Conservation (phyloP, 805 yeast species). For the Torulaspora gathmanii region DNA sequence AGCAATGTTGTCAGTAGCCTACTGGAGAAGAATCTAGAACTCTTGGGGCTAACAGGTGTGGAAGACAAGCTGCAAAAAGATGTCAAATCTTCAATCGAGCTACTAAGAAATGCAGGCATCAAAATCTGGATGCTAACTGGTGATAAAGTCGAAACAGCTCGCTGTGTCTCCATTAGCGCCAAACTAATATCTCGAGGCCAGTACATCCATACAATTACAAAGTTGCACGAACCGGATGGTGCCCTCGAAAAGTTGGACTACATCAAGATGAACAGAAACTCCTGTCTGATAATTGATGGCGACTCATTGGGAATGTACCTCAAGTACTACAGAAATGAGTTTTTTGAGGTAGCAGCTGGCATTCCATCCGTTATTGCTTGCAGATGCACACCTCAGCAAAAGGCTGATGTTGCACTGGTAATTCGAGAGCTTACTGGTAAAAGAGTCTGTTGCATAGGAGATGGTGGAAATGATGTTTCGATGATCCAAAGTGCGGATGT, state of each 20-base stretch:
- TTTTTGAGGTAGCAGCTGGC: constrained; percentile 68
- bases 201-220: constrained; percentile 80
- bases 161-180: constrained; percentile 96
- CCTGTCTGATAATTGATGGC: constrained; percentile 86
- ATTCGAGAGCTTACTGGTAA: constrained; percentile 78
- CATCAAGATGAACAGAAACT: constrained; percentile 49
- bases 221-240: constrained; percentile 49
- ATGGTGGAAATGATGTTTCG: constrained; percentile 98
- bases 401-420: constrained; percentile 85
- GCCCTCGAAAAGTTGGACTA: constrained; percentile 77
- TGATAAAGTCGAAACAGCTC: constrained; percentile 97
- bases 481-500: constrained; percentile 99
- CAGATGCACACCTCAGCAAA: constrained; percentile 97
- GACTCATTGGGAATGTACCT: constrained; percentile 74
- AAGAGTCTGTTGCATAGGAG: constrained; percentile 96
- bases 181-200: constrained; percentile 91
- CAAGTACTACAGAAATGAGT: constrained; percentile 60
- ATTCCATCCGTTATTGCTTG: constrained; percentile 97
- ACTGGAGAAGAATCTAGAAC: constrained; percentile 77
- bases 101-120: constrained; percentile 91
- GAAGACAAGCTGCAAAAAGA: constrained; percentile 91
- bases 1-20: constrained; percentile 59
- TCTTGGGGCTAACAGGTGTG: constrained; percentile 92
- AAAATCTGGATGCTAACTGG: constrained; percentile 99
- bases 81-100: constrained; percentile 87